Evolutionary conservation across 345 rosid species (phyloP), one percentile per base, ranked within the genome.

Genomic region (Pugionium dolabratum): DNA sequence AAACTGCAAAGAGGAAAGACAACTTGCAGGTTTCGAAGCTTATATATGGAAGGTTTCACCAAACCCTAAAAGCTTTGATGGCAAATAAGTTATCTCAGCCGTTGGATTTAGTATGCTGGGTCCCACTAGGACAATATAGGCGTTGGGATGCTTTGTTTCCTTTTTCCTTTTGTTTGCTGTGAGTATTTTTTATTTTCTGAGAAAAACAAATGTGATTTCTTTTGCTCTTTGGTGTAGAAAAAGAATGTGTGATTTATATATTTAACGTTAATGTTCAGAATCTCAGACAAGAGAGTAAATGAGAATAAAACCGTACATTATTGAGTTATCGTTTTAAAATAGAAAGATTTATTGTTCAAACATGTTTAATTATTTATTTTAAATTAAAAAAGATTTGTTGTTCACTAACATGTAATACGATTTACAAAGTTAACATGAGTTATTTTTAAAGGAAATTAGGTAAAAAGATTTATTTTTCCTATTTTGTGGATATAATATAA

Each of bases 11-110:
- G 67, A 31, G 66, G 34, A 51, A 11, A 9, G 29, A 51, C 65
- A 8, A 5, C 27, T 6, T n/a, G 1, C 55, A 54, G 76, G 76
- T 56, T 49, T 57, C 6, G 31, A 2, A 9, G 48, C 48, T 58
- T 72, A 65, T 65, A 72, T 59, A 66, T 45, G 66, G 61, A 64
- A 55, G 70, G 29, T 65, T 58, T 35, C 71, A 72, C 26, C 61
- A 66, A 72, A 72, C 76, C 76, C 71, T 72, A 72, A 29, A 33
- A 51, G 67, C 25, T 59, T 72, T 10, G 59, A 56, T 63, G 50
- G 31, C 0, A 37, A 39, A 7, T 10, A 32, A 9, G 34, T 34
- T 18, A 66, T 66, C 76, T 72, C 62, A 59, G 61, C 76, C 76
- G 76, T 72, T 65, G 50, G 76, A 58, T 66, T 5, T 9, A 34